Percentiles rank a stretch among this genome's conserved stretches.
Conservation (phyloP, 495 filamentous ascomycete species). For the Penicillium bovifimosum region DNA sequence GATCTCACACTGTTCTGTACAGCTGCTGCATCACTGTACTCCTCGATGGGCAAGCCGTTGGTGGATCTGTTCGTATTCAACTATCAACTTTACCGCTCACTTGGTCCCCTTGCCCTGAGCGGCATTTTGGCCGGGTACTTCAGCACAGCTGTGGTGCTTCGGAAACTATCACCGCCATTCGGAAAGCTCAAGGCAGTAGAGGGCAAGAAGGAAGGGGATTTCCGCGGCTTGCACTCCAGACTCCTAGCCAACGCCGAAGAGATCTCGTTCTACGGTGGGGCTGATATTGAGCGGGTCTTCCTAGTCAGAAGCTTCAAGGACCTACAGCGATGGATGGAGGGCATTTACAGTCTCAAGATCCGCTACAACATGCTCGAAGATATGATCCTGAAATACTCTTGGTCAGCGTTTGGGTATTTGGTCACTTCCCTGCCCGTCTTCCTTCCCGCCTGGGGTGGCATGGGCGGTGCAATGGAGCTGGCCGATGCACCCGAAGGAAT, state of each 20-base stretch:
- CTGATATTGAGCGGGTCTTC: constrained; percentile 86
- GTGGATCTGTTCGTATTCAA: constrained; percentile 96
- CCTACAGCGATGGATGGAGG: constrained; percentile 90
- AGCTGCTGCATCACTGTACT: constrained; percentile 88
- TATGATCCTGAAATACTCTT: constrained; percentile 95
- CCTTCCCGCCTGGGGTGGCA: constrained; percentile 88
- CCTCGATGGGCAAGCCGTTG: constrained; percentile 91
- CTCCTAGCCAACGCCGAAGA: constrained; percentile 97
- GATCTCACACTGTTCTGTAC: constrained; percentile 93
- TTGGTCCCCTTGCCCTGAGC: constrained; percentile 81
- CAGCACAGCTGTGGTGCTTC: constrained; percentile 80
- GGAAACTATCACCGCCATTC: constrained; percentile 86
- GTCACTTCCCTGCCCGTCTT: constrained; percentile 90
- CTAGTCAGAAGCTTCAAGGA: constrained; percentile 86
- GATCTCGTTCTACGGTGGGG: constrained; percentile 96
- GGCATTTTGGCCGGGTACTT: constrained; percentile 90
- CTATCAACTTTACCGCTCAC: constrained; percentile 87
- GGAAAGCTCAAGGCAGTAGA: constrained; percentile 95
- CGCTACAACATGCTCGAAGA: constrained; percentile 99
- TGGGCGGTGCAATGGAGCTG: constrained; percentile 65
- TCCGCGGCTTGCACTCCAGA: constrained; percentile 80
- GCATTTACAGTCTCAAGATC: constrained; percentile 92
- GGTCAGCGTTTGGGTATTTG: constrained; percentile 95
- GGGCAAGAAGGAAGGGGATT: constrained; percentile 88
- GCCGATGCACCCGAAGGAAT: constrained; percentile 35